Conservation (phyloP, 495 filamentous ascomycete genomes). For the Aspergillus funiculosus region DNA sequence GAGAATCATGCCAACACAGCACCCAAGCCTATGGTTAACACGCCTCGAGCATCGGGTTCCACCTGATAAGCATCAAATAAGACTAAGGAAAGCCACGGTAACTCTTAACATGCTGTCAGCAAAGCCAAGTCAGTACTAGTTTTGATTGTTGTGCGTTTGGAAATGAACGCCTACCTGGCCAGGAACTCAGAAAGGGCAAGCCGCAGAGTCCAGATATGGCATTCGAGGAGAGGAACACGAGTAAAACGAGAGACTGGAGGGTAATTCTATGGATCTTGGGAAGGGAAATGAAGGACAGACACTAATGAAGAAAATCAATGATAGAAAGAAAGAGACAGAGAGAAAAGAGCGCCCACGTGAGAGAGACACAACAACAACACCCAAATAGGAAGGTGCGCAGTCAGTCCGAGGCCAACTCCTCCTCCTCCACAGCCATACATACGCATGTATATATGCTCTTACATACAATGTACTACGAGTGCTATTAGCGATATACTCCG, state of each 20-base stretch:
- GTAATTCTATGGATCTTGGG: too few species aligned
- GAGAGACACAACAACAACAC: not conserved
- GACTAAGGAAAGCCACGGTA: not conserved
- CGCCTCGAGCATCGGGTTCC: not conserved
- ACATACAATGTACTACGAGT: too few species aligned
- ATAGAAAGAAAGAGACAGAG: not conserved
- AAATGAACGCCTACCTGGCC: not conserved
- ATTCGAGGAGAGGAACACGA: not conserved
- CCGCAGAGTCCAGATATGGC: not conserved
- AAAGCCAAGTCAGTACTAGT: not conserved
- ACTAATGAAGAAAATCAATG: not conserved
- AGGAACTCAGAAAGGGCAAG: too few species aligned
- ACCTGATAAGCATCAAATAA: not conserved
- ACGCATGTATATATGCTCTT: too few species aligned
- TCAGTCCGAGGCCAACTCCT: too few species aligned
- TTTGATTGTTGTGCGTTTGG: not conserved
- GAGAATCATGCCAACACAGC: not conserved
- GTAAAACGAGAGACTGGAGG: too few species aligned
- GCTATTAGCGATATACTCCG: too few species aligned
- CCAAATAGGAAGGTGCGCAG: slow-evolving; percentile 6
- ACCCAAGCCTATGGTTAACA: not conserved
- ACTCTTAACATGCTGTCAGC: slow-evolving; percentile 3
- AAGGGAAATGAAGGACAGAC: not conserved
- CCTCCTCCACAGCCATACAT: too few species aligned
- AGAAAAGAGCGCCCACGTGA: not conserved